Conservation (phyloP, 805 yeast genomes). For the Isabelozyma gotoi region DNA sequence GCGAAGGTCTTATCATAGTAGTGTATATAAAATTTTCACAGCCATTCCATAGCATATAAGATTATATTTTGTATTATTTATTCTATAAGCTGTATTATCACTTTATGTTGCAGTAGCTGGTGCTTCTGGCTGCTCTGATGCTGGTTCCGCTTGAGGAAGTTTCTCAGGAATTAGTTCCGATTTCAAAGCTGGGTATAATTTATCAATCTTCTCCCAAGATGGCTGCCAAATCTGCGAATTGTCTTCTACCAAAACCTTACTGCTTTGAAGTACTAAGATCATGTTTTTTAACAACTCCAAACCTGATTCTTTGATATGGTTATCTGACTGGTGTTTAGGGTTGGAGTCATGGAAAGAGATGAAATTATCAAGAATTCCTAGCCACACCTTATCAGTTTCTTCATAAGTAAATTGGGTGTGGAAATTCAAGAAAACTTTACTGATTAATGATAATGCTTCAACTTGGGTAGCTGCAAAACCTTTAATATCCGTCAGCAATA, state of each 20-base stretch:
- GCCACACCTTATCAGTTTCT: constrained; percentile 30
- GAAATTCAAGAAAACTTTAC: constrained; percentile 50
- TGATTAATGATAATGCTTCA: constrained; percentile 64
- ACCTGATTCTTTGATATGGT: constrained; percentile 29
- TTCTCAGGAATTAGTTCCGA: constrained; percentile 13
- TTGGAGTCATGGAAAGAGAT: constrained; percentile 20
- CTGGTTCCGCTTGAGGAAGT: neutral
- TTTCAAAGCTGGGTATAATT: constrained; percentile 27
- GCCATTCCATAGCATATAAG: no score
- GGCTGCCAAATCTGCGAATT: constrained; percentile 26
- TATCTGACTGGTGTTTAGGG: constrained; percentile 7
- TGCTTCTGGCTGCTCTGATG: neutral
- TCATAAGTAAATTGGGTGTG: constrained; percentile 22
- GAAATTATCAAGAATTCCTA: constrained; percentile 33
- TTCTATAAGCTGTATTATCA: neutral
- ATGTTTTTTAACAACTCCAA: constrained; percentile 41
- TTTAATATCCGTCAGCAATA: constrained; percentile 51
- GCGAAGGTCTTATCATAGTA: neutral
- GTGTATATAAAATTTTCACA: neutral
- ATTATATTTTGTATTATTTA: neutral
- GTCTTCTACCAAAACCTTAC: constrained; percentile 20
- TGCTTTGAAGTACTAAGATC: constrained; percentile 36
- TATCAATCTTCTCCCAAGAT: constrained; percentile 32
- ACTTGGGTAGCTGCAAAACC: constrained; percentile 68
- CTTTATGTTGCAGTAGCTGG: neutral